These are phyloP conservation scores for Tetracladium setigerum DNA, from an alignment of 495 filamentous ascomycete genomes.

Conservation along the genomic window DNA sequence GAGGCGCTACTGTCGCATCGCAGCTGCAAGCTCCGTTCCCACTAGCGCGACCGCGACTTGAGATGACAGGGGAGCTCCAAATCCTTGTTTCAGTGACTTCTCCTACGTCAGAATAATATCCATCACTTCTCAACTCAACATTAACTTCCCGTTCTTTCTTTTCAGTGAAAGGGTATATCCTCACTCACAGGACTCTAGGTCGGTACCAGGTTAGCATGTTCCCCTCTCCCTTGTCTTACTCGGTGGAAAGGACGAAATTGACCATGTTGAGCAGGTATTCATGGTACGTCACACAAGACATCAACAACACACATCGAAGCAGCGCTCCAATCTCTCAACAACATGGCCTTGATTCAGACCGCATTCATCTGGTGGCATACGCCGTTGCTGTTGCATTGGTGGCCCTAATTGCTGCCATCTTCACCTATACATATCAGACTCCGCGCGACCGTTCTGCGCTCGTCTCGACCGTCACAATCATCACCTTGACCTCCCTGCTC, in stretches of 20 bases:
- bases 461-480: conserved; percentile 74
- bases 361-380: conserved; percentile 88
- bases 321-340: conserved; percentile 1
- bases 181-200: too few species aligned
- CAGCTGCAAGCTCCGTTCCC: too few species aligned
- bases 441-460: conserved; percentile 75
- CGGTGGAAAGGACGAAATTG: neutral
- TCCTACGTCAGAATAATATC: conserved; percentile 9
- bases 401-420: conserved; percentile 64
- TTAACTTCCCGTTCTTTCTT: neutral
- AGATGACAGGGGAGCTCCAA: neutral
- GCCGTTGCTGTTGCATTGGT: conserved; percentile 67
- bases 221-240: neutral
- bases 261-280: neutral
- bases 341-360: conserved; percentile 56
- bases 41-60: neutral
- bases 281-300: too few species aligned
- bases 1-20: too few species aligned
- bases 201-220: too few species aligned
- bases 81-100: conserved; percentile 11
- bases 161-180: too few species aligned
- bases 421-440: conserved; percentile 80
- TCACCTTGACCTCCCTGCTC: conserved; percentile 78
- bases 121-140: neutral
- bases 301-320: neutral